phyloP scores from a whole-genome alignment of 202 grass and related monocot genomes.

The Carex sylvatica region DNA sequence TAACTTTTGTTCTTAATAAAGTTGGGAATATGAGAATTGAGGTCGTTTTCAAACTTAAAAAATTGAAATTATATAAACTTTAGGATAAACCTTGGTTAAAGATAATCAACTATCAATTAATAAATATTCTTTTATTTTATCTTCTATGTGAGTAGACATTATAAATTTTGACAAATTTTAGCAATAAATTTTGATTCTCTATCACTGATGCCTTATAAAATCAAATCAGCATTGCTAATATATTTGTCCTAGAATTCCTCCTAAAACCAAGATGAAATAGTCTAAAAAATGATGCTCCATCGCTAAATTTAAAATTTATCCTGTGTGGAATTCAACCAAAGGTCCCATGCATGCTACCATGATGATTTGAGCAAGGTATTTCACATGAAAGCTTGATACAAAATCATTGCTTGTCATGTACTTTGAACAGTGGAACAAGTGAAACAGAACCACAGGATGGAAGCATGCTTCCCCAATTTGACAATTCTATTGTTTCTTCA shows the following conservation, averaged over 20 bases:
- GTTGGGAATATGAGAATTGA: background rate
- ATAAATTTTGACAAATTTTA: no score
- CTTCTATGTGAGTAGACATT: no score
- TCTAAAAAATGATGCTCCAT: background rate
- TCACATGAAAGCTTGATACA: constrained; percentile 24
- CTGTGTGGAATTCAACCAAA: background rate
- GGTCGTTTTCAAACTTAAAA: background rate
- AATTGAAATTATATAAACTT: background rate
- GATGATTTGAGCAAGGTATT: constrained; percentile 13
- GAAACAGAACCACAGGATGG: background rate
- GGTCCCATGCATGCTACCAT: background rate
- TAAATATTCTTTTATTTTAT: background rate
- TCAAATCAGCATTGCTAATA: no score
- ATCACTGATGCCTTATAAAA: no score
- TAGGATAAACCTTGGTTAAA: background rate
- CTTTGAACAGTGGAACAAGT: constrained; percentile 8
- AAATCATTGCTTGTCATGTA: constrained; percentile 23
- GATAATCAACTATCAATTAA: background rate
- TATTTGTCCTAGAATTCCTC: background rate
- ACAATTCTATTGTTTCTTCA: background rate
- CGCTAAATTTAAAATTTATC: background rate
- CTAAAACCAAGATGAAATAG: background rate
- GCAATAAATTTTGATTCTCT: no score
- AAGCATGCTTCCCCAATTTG: background rate
- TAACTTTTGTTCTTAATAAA: background rate